These are phyloP conservation scores for Pseudovirgaria hyperparasitica DNA, from an alignment of 2,329 filamentous ascomycete genomes.

Conservation along the genomic window DNA sequence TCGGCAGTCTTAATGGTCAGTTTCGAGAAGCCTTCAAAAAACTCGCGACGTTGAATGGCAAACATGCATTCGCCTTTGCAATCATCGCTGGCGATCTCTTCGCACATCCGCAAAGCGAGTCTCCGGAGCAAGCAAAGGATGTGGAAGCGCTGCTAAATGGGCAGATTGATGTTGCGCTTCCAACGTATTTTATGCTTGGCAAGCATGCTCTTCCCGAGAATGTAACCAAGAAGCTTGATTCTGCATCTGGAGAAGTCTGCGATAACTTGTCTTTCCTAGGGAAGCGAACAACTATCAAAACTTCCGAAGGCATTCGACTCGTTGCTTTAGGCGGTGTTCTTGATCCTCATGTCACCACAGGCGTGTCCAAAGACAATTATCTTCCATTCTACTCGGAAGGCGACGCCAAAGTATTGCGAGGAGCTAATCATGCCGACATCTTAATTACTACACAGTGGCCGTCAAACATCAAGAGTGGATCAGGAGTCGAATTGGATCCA, in stretches of 20 bases:
- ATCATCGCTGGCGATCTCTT: conserved; percentile 81
- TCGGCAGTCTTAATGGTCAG: conserved; percentile 73
- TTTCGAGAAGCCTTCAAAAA: conserved; percentile 68
- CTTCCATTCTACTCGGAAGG: conserved; percentile 64
- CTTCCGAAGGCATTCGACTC: conserved; percentile 76
- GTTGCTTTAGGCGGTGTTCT: conserved; percentile 71
- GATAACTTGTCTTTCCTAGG: conserved; percentile 85
- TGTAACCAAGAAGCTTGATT: conserved; percentile 61
- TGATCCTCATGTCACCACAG: conserved; percentile 46
- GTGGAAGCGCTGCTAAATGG: conserved; percentile 57
- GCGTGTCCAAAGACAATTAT: conserved; percentile 57
- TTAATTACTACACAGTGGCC: conserved; percentile 84
- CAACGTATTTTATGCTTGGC: conserved; percentile 85
- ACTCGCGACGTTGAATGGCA: conserved; percentile 64
- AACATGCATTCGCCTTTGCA: conserved; percentile 79
- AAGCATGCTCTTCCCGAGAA: conserved; percentile 55
- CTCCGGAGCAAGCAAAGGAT: conserved; percentile 42
- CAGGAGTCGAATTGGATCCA: conserved; percentile 47
- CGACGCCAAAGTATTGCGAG: conserved; percentile 63
- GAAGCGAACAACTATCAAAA: conserved; percentile 78
- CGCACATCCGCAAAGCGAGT: conserved; percentile 31
- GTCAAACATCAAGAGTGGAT: conserved; percentile 54
- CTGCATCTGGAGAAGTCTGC: conserved; percentile 59
- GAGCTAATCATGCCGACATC: conserved; percentile 71
- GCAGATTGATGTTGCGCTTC: conserved; percentile 60